phyloP scores from a whole-genome alignment of 352 stramenopile genomes.

The Thraustochytrium striatum region DNA sequence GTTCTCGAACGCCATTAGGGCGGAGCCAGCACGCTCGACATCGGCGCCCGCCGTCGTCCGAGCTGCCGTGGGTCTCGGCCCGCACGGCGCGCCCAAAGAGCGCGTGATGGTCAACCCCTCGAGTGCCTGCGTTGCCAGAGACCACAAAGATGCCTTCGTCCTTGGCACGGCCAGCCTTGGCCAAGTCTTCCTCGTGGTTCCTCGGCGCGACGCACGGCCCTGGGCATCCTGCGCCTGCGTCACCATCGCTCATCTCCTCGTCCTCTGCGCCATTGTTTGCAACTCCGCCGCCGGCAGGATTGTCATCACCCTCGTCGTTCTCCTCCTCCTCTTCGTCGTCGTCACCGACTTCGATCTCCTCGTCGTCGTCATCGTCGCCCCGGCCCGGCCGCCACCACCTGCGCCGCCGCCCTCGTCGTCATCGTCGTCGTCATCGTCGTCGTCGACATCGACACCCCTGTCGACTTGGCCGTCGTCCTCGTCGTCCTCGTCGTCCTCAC shows the following conservation, averaged over 20 bases:
- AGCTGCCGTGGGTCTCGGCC: too few relatives aligned
- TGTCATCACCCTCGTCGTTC: neutral
- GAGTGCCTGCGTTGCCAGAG: too few relatives aligned
- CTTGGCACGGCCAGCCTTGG: neutral
- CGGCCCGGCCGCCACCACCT: neutral
- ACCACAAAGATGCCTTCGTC: too few relatives aligned
- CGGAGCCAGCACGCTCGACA: too few relatives aligned
- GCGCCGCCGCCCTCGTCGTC: neutral
- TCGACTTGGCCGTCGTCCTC: neutral
- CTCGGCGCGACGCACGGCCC: too few relatives aligned
- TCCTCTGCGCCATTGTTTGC: neutral
- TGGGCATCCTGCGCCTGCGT: too few relatives aligned
- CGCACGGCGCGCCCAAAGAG: too few relatives aligned
- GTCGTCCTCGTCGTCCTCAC: neutral
- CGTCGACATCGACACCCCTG: neutral
- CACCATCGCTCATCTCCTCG: neutral
- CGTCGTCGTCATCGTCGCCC: neutral
- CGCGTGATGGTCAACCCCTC: too few relatives aligned
- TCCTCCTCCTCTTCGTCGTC: neutral
- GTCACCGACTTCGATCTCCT: neutral
- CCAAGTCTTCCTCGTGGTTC: neutral
- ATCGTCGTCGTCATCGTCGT: neutral
- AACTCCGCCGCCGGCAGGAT: neutral
- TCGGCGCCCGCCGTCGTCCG: too few relatives aligned
- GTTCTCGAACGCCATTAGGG: too few relatives aligned